phyloP scores from a whole-genome alignment of 176 grass and related monocot genomes.

The Ananas comosus region DNA sequence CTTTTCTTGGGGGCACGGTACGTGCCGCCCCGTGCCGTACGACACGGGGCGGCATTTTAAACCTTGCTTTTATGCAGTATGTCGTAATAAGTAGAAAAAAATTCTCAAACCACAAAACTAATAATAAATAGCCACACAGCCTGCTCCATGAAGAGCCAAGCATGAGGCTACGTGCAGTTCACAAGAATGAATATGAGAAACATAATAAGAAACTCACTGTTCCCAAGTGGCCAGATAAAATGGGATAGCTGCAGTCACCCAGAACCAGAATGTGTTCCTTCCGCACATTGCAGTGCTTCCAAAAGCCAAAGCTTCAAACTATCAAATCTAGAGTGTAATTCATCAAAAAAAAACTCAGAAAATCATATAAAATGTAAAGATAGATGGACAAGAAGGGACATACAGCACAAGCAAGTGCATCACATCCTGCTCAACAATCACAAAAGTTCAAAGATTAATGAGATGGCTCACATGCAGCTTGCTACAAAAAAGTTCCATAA shows the following conservation, averaged over 20 bases:
- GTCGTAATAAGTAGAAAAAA: too few relatives aligned
- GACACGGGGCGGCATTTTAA: too few relatives aligned
- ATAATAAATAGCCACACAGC: too few relatives aligned
- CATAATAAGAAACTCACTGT: conserved; percentile 51
- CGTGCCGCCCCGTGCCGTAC: too few relatives aligned
- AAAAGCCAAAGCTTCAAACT: conserved; percentile 96
- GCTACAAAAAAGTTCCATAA: background rate
- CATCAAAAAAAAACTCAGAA: conserved; percentile 11
- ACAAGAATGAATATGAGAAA: conserved; percentile 11
- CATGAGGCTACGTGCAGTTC: conserved; percentile 10
- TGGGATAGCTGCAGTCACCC: conserved; percentile 79
- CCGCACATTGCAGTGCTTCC: conserved; percentile 93
- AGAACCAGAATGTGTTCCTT: conserved; percentile 59
- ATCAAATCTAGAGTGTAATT: conserved; percentile 21
- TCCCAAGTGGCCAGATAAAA: conserved; percentile 99
- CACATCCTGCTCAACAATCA: conserved; percentile 64
- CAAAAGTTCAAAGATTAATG: conserved; percentile 27
- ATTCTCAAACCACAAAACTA: too few relatives aligned
- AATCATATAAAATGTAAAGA: conserved; percentile 7
- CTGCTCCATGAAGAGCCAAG: too few relatives aligned
- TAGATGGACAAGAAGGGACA: conserved; percentile 23
- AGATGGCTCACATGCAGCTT: conserved; percentile 13
- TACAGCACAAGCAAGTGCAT: conserved; percentile 99
- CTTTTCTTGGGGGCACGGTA: too few relatives aligned
- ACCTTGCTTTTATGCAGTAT: too few relatives aligned